Base-by-base conservation (phyloP, 495 filamentous ascomycete genomes). In the Neurospora intermedia region DNA sequence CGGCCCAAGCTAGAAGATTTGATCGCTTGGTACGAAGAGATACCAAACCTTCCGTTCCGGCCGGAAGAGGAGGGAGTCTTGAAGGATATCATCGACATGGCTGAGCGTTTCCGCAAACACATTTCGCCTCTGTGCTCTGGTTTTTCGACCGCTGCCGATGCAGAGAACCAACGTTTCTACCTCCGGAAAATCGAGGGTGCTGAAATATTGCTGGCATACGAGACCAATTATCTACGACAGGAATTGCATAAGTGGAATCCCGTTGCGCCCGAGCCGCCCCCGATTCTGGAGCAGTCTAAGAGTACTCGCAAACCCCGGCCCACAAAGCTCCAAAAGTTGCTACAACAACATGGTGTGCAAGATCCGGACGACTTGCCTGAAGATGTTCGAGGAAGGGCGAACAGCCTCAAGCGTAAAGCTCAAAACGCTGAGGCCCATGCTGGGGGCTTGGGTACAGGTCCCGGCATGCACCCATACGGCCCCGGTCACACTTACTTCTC, bases 181-280 rank as follows among this genome's bases (percentile, higher is more conserved):
- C 87, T 99, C 41, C 93, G 96, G 69, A 99, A 99, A 84, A 96
- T 99, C 54, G 96, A 99, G 83, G 96, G 96, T 10, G 96, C 96
- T 15, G 96, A 99, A 80, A 94, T 99, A 69, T 87, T 99, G 9
- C 82, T 99, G 11, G 88, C 94, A 3, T 91, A 91, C 71, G 96
- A 99, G 82, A 98, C 94, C 9, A 99, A 99, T 79, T 97, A 97
- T 82, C 96, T 99, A 85, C 89, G 94, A 31, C 93, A 96, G 75
- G 94, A 98, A 79, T 88, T 99, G 62, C 96, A 99, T 82, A 97
- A 93, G 77, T 98, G 94, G 96, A 91, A 89, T 35, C 96, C 94
- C 7, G 94, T 99, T 69, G 95, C 96, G 6, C 92, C 94, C 0
- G 87, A 93, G 42, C 85, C 91, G 13, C 96, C 96, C 40, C 94